Conservation (phyloP, 345 rosid genomes). For the Murraya koenigii region DNA sequence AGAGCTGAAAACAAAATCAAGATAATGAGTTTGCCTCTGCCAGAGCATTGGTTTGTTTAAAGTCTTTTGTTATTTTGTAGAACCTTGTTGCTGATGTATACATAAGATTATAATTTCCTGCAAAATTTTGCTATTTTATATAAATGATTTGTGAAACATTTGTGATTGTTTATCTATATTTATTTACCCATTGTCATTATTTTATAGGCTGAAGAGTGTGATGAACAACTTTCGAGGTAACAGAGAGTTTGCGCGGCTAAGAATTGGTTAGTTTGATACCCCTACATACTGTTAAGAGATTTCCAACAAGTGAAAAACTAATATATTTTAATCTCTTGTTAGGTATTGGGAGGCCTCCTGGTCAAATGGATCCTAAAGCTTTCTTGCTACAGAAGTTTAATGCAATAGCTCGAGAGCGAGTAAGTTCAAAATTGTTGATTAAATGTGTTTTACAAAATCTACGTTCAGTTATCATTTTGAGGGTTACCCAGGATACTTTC, state of each 20-base stretch:
- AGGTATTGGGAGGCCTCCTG: conserved; percentile 89
- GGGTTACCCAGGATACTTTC: background rate
- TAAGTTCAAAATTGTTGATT: conserved; percentile 26
- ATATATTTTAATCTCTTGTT: background rate
- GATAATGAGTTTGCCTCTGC: background rate
- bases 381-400: conserved; percentile 86
- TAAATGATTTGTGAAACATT: background rate
- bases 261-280: conserved; percentile 61
- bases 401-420: conserved; percentile 53
- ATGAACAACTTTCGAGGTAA: conserved; percentile 72
- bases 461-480: background rate
- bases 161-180: background rate
- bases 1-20: background rate
- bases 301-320: background rate
- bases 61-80: background rate
- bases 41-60: background rate
- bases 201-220: conserved; percentile 64
- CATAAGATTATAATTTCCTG: too few species aligned
- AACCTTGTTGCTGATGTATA: background rate
- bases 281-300: background rate
- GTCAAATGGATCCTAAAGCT: conserved; percentile 99
- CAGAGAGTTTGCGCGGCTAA: conserved; percentile 78
- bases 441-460: background rate
- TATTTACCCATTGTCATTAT: background rate
- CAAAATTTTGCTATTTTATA: background rate